Evolutionary conservation across 2,329 filamentous ascomycete genomes (phyloP), one percentile per base, ranked within the genome.

Genomic region (Fusarium sp.): DNA sequence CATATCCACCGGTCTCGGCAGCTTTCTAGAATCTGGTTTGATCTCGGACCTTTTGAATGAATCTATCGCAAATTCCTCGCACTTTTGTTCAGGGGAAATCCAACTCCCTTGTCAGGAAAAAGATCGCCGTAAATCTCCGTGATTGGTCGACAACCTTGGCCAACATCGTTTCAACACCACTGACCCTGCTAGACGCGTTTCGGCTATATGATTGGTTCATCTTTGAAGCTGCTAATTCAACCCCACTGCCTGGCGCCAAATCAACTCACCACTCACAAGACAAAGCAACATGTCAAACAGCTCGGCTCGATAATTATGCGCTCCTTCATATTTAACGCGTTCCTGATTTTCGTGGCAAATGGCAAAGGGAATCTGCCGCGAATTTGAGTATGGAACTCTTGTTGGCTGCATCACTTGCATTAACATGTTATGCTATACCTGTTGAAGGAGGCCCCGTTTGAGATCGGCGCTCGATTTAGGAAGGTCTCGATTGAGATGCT

Each of bases 371-470:
- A 5, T 37, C 18, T 27, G 65, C 41, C 33, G n/a, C 18, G n/a
- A 6, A 1, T 20, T 7, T 5, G 31, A 22, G 59, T 31, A 8
- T 13, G 18, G 61, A 31, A n/a, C 29, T 65, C 61, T 69, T 61
- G 72, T 74, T 74, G 72, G 72, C 50, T 48, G 59, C 27, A n/a
- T 24, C 41, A 29, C 39, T 35, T 52, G 48, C 54, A 57, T 57
- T 73, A 69, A 69, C 41, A 37, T 61, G 41, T 69, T 45, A 75
- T 74, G 72, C 72, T 75, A 73, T 75, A 73, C 43, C 72, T 45
- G 41, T 35, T 27, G 57, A 50, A 60, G 64, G 57, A 68, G 35
- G 31, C 69, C 41, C 61, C 37, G 48, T 48, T 16, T 43, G 62
- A 9, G 72, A 75, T 73, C 72, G 48, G 35, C 72, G 50, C 33